Percentiles rank a stretch among this genome's conserved stretches.
These are phyloP conservation scores for Telopea speciosissima DNA, from an alignment of 177 flowering plant genomes.

Conservation along the genomic window DNA sequence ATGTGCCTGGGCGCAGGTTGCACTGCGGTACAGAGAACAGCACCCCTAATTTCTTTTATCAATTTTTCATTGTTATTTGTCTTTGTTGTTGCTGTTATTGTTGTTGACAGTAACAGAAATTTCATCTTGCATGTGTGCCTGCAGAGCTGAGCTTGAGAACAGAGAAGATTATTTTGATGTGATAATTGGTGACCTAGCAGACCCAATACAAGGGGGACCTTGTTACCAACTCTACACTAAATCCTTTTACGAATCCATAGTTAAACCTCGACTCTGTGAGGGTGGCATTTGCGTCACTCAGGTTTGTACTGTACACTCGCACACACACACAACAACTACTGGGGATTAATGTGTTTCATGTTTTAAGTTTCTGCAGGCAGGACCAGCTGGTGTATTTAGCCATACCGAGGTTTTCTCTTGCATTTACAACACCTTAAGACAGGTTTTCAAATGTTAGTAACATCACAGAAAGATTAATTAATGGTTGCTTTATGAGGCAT, in stretches of 20 bases:
- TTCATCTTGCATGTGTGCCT: conserved; percentile 1
- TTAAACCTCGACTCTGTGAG: conserved; percentile 60
- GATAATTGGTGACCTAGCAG: conserved; percentile 86
- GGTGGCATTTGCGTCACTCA: conserved; percentile 88
- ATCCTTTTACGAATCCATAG: conserved; percentile 67
- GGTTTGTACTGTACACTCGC: conserved; percentile 25
- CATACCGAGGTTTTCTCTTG: conserved; percentile 88
- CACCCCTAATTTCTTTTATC: too few species aligned
- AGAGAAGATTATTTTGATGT: conserved; percentile 64
- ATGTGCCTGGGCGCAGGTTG: too few species aligned
- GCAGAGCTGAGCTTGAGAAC: conserved; percentile 70
- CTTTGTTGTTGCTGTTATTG: too few species aligned
- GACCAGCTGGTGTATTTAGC: conserved; percentile 89
- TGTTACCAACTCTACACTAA: conserved; percentile 92
- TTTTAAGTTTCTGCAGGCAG: conserved; percentile 51
- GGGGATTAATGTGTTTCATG: background rate
- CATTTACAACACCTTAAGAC: conserved; percentile 80
- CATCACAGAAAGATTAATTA: background rate
- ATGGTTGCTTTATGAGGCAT: too few species aligned
- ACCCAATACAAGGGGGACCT: conserved; percentile 94
- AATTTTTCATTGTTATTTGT: too few species aligned
- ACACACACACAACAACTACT: too few species aligned
- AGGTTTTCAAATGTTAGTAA: conserved; percentile 80
- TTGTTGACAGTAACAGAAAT: too few species aligned
- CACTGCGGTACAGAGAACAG: too few species aligned